A percentile compares a stretch with the other conserved stretches of the same genome.
Conservation (phyloP, 257 asterid species). For the Nicotiana attenuata region DNA sequence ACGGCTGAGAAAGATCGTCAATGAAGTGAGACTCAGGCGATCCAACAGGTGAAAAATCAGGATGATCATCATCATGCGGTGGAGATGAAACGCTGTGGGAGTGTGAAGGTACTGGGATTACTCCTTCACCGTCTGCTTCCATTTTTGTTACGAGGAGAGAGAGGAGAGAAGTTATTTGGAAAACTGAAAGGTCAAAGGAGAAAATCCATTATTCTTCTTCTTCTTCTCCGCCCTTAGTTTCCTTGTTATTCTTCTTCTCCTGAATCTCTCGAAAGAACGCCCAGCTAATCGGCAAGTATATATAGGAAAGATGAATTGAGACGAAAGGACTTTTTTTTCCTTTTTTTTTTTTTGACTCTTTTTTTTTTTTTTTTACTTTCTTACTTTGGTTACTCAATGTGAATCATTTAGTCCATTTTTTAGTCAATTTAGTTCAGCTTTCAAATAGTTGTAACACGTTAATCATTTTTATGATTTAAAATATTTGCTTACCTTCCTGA, state of each 20-base stretch:
- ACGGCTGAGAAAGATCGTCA: constrained; percentile 32
- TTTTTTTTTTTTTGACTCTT: neutral
- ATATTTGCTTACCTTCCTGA: too few relatives aligned
- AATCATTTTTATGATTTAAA: too few relatives aligned
- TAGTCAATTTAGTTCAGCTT: neutral
- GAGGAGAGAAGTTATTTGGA: constrained; percentile 19
- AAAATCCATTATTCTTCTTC: constrained; percentile 41
- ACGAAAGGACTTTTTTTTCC: neutral
- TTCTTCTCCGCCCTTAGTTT: constrained; percentile 10
- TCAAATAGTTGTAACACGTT: too few relatives aligned
- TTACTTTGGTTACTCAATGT: neutral
- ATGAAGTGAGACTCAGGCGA: constrained; percentile 59
- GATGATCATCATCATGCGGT: constrained; percentile 33
- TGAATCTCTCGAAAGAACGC: constrained; percentile 24
- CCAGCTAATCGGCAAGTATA: neutral
- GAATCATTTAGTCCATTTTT: neutral
- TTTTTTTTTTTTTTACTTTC: too few relatives aligned
- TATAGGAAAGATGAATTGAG: neutral
- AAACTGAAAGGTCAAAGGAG: constrained; percentile 32
- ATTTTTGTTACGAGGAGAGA: constrained; percentile 26
- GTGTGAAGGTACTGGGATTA: constrained; percentile 22
- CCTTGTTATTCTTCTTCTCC: constrained; percentile 15
- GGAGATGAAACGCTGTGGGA: constrained; percentile 31
- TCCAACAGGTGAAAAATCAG: constrained; percentile 56
- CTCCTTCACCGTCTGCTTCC: constrained; percentile 40